Percentiles rank a stretch among this genome's conserved stretches.
These are phyloP conservation scores for Powellomyces hirtus DNA, from an alignment of 192 early-diverging fungal species.

Conservation along the genomic window DNA sequence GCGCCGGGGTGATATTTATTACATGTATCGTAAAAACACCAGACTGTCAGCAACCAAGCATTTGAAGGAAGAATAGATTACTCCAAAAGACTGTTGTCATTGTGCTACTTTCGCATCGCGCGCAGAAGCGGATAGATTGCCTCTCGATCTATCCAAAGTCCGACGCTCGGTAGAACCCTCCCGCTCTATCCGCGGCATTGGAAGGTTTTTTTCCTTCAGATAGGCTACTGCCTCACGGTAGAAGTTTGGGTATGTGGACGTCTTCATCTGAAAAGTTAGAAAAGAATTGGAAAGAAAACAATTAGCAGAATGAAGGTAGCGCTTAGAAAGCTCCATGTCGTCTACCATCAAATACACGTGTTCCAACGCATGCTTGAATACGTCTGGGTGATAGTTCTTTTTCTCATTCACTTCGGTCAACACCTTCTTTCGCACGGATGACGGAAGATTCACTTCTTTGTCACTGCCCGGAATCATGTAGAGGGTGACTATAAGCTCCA, in stretches of 20 bases:
- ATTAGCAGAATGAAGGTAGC: not conserved
- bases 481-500: conserved; percentile 15
- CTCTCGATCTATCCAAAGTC: not conserved
- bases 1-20: too few relatives aligned
- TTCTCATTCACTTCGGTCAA: conserved; percentile 25
- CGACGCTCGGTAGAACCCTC: not conserved
- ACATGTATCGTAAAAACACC: too few relatives aligned
- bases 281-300: not conserved
- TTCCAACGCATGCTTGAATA: conserved; percentile 28
- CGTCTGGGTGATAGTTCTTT: conserved; percentile 37
- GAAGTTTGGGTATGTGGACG: conserved; percentile 27
- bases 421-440: conserved; percentile 28
- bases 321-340: not conserved
- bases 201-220: not conserved
- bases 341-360: conserved; percentile 29
- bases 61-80: too few relatives aligned
- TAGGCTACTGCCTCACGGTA: conserved; percentile 7
- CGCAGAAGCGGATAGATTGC: too few relatives aligned
- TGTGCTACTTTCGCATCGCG: too few relatives aligned
- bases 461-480: conserved; percentile 27
- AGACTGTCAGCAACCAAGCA: too few relatives aligned
- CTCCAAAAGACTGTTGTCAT: too few relatives aligned
- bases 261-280: conserved; percentile 19
- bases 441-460: conserved; percentile 33
- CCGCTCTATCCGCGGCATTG: not conserved